phyloP scores from a whole-genome alignment of 768 basidiomycete genomes.

The Leccinum incarnatum region DNA sequence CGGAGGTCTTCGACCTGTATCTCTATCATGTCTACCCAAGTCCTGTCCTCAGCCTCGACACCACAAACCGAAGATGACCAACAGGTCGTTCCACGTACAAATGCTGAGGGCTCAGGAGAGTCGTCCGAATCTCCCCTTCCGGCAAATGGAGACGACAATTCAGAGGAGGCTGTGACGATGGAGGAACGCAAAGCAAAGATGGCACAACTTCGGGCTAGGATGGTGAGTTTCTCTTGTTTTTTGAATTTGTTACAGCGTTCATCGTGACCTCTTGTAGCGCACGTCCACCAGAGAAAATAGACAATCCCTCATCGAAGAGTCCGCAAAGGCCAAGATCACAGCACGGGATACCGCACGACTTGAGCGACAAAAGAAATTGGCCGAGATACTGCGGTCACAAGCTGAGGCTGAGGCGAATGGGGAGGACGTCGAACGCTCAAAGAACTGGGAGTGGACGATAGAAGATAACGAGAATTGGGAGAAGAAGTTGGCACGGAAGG shows the following conservation, averaged over 20 bases:
- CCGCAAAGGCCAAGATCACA: conserved; percentile 70
- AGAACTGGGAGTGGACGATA: conserved; percentile 75
- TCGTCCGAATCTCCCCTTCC: conserved; percentile 22
- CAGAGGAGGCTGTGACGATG: conserved; percentile 41
- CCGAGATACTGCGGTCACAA: conserved; percentile 80
- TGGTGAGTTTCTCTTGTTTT: conserved; percentile 47
- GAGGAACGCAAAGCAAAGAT: conserved; percentile 77
- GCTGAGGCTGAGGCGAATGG: conserved; percentile 88
- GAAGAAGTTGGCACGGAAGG: conserved; percentile 70
- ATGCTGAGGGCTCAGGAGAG: conserved; percentile 28
- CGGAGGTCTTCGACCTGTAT: background rate
- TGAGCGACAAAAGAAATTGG: conserved; percentile 87
- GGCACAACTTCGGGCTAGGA: conserved; percentile 70
- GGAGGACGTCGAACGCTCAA: conserved; percentile 94
- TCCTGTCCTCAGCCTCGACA: conserved; percentile 3
- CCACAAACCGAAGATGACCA: background rate
- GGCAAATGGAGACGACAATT: conserved; percentile 17
- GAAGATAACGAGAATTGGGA: conserved; percentile 32
- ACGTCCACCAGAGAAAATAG: conserved; percentile 82
- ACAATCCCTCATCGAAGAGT: conserved; percentile 81
- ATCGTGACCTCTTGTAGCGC: conserved; percentile 43
- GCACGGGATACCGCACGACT: conserved; percentile 79
- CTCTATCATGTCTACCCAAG: conserved; percentile 12
- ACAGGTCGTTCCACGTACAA: conserved; percentile 1
- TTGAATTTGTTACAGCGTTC: background rate